Evolutionary conservation across 2,329 filamentous ascomycete species (phyloP).

Genomic region (Ceratocystiopsis brevicomis): DNA sequence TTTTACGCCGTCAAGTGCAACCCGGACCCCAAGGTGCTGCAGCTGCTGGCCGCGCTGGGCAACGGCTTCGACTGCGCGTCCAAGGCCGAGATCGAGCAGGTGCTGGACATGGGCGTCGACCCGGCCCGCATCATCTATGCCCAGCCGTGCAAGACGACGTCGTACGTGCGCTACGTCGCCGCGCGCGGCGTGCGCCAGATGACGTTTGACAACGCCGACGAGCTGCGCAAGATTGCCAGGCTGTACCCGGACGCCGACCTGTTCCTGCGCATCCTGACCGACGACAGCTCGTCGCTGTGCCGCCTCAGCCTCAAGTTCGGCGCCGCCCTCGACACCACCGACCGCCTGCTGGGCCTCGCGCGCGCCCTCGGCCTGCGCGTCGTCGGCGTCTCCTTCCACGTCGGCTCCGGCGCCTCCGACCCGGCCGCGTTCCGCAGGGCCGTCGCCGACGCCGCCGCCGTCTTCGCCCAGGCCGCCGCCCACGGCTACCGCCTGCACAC

Average conservation of each 20-base stretch:
- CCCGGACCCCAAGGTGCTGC: slow-evolving; percentile 75
- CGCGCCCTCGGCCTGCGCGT: slow-evolving; percentile 73
- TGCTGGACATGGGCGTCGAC: slow-evolving; percentile 64
- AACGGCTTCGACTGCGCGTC: slow-evolving; percentile 97
- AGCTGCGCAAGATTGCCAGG: slow-evolving; percentile 93
- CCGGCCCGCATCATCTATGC: slow-evolving; percentile 94
- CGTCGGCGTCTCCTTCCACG: slow-evolving; percentile 92
- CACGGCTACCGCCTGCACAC: slow-evolving; percentile 70
- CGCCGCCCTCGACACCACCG: slow-evolving; percentile 66
- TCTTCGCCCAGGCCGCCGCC: slow-evolving; percentile 68
- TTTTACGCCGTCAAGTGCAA: slow-evolving; percentile 99
- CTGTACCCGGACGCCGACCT: slow-evolving; percentile 79
- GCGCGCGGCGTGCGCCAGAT: slow-evolving; percentile 81
- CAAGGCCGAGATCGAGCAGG: slow-evolving; percentile 89
- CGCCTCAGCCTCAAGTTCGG: slow-evolving; percentile 96
- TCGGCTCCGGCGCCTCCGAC: slow-evolving; percentile 89
- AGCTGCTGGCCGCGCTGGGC: slow-evolving; percentile 70
- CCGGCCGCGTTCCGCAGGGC: slow-evolving; percentile 82
- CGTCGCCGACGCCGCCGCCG: slow-evolving; percentile 67
- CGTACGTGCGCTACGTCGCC: slow-evolving; percentile 81
- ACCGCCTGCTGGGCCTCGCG: slow-evolving; percentile 59
- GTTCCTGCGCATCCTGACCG: slow-evolving; percentile 84
- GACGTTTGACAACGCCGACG: slow-evolving; percentile 97
- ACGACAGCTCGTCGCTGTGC: slow-evolving; percentile 87
- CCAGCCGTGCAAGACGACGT: slow-evolving; percentile 98